These are phyloP conservation scores for Halenospora varia DNA, from an alignment of 495 filamentous ascomycete genomes.

Conservation along the genomic window DNA sequence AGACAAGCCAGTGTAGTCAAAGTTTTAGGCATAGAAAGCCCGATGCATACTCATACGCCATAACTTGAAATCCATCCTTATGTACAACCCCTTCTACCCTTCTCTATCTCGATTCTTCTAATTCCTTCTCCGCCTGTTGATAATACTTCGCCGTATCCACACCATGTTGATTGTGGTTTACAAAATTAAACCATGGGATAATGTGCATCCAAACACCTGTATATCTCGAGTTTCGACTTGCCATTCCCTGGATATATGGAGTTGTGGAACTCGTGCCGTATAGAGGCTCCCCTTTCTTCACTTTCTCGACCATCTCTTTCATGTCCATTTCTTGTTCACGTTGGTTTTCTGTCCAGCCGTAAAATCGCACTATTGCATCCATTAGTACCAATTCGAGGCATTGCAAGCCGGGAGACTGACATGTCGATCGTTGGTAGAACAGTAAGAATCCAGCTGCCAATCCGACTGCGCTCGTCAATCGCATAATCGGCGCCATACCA, in stretches of 20 bases:
- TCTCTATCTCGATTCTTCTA: conserved; percentile 65
- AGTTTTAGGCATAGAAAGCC: conserved; percentile 5
- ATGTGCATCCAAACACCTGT: conserved; percentile 75
- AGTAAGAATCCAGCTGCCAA: conserved; percentile 70
- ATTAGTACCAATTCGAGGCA: neutral
- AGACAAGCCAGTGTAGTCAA: no score
- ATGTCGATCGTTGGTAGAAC: conserved; percentile 59
- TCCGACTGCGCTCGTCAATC: conserved; percentile 67
- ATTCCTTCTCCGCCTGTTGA: conserved; percentile 86
- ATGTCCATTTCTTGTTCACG: conserved; percentile 95
- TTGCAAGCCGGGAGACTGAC: conserved; percentile 34
- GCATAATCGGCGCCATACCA: conserved; percentile 78
- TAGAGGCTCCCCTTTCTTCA: conserved; percentile 86
- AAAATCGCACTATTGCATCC: conserved; percentile 67
- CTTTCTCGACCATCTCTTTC: conserved; percentile 93
- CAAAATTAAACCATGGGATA: conserved; percentile 94
- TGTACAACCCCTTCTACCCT: conserved; percentile 2
- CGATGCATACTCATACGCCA: no score
- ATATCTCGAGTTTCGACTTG: conserved; percentile 88
- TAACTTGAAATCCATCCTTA: neutral
- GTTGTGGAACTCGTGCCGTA: conserved; percentile 77
- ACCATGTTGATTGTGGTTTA: conserved; percentile 95
- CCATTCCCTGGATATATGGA: conserved; percentile 89
- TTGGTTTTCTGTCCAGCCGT: conserved; percentile 86
- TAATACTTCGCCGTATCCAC: conserved; percentile 99